Evolutionary conservation across 768 basidiomycete species (phyloP), one percentile per base, ranked within the genome.

Genomic region (Fomitopsis pulvina): DNA sequence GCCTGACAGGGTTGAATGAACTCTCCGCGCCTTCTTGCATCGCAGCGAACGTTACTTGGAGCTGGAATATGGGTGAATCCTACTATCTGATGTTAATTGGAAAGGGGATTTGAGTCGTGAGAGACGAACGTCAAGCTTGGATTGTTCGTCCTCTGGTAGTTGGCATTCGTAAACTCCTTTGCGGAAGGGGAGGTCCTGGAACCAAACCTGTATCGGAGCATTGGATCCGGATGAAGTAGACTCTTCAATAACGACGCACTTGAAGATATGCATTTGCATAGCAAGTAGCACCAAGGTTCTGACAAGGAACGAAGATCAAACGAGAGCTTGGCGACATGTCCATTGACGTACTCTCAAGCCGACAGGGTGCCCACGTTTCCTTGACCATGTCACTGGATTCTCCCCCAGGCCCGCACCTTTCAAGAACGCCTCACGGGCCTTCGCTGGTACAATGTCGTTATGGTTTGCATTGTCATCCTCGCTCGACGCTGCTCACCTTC

Each of bases 211-310:
- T 2, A 50, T 20, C 43, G 11, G 11, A 32, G 55, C 47, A 44
- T 52, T n/a, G 42, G 41, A 43, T 16, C 14, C n/a, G 22, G 42
- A 6, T 37, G 41, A 10, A 10, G 4, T 52, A 26, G 18, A 28
- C 28, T 28, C 20, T 40, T 26, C 30, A 25, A 47, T 18, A 41
- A 28, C 60, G 62, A 60, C 68, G 30, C 58, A 86, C 91, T 71
- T 98, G 94, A 40, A 98, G 75, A 54, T 88, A 96, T 18, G 92
- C 92, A 65, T 96, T 96, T 52, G 91, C 93, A 58, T 97, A 98
- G 63, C 95, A 98, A 3, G 95, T 97, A 16, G 94, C 94, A 3
- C 95, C 95, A 18, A 98, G 79, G 64, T 98, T 97, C 92, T 93
- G 59, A 32, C 16, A 39, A 16, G n/a, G 29, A 8, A 28, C 14